Percentiles rank a stretch among this genome's conserved stretches.
phyloP scores from a whole-genome alignment of 129 eudicot species.

The Daucus carota region DNA sequence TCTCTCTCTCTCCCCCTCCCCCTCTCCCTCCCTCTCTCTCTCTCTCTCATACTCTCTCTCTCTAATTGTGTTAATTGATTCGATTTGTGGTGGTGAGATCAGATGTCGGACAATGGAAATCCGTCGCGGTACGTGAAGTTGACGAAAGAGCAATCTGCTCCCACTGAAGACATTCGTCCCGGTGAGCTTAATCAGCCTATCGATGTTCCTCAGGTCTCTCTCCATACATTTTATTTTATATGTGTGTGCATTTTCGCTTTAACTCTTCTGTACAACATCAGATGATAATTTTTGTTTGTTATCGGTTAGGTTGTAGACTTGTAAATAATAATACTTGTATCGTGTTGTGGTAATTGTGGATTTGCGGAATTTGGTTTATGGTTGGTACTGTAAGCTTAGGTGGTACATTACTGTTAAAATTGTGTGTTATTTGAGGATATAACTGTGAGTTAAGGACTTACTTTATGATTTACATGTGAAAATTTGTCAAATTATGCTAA shows the following conservation, averaged over 20 bases:
- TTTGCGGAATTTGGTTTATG: not conserved
- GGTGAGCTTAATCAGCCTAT: conserved; percentile 96
- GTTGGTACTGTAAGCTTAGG: not conserved
- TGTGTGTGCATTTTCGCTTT: not conserved
- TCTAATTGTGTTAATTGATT: not conserved
- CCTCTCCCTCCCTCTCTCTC: not conserved
- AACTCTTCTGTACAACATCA: not conserved
- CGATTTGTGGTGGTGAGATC: too few relatives aligned
- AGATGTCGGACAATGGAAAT: conserved; percentile 68
- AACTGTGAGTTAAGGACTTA: not conserved
- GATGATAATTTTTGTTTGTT: not conserved
- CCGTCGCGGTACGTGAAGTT: conserved; percentile 78
- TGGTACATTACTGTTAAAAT: not conserved
- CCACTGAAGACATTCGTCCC: conserved; percentile 62
- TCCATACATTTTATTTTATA: not conserved
- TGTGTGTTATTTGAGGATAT: not conserved
- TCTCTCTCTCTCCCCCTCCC: too few relatives aligned
- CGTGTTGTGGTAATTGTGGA: not conserved
- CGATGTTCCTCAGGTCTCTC: conserved; percentile 70
- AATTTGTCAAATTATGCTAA: not conserved
- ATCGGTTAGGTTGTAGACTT: too few relatives aligned
- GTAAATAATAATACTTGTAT: not conserved
- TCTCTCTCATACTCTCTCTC: too few relatives aligned
- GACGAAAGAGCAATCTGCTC: conserved; percentile 77
- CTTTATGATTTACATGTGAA: not conserved